These are phyloP conservation scores for Tritrichomonas foetus DNA, from an alignment of 208 protist genomes.

Conservation along the genomic window DNA sequence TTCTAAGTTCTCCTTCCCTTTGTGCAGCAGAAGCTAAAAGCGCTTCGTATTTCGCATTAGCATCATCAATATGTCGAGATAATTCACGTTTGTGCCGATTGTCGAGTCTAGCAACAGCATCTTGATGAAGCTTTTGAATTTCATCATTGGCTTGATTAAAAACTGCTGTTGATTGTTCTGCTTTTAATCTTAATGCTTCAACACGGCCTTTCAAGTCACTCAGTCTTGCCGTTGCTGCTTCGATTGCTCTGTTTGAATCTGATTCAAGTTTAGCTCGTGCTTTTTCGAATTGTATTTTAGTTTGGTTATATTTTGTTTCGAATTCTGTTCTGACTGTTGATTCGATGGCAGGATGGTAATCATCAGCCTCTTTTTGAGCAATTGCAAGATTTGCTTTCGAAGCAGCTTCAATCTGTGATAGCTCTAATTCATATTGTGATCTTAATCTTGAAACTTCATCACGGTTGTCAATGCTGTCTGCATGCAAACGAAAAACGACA, in stretches of 20 bases:
- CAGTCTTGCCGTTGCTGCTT: background rate
- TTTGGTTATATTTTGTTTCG: slow-evolving; percentile 32
- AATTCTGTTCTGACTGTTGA: slow-evolving; percentile 8
- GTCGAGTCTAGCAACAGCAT: background rate
- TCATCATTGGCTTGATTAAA: background rate
- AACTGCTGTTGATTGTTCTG: background rate
- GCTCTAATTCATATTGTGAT: background rate
- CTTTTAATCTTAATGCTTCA: background rate
- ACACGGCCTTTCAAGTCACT: background rate
- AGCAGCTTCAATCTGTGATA: background rate
- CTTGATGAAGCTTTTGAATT: slow-evolving; percentile 1
- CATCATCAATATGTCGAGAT: slow-evolving; percentile 9
- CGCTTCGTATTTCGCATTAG: background rate
- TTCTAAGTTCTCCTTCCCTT: background rate
- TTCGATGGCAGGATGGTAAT: background rate
- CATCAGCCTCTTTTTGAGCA: background rate
- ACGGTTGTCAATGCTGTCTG: background rate
- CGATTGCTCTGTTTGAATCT: background rate
- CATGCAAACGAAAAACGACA: background rate
- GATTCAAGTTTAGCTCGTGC: background rate
- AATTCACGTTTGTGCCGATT: background rate
- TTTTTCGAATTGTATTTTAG: slow-evolving; percentile 2
- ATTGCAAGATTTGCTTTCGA: background rate
- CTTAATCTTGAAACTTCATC: background rate
- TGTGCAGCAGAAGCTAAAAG: background rate